Conservation (phyloP, 2,329 filamentous ascomycete species). For the Fusarium nisikadoi region DNA sequence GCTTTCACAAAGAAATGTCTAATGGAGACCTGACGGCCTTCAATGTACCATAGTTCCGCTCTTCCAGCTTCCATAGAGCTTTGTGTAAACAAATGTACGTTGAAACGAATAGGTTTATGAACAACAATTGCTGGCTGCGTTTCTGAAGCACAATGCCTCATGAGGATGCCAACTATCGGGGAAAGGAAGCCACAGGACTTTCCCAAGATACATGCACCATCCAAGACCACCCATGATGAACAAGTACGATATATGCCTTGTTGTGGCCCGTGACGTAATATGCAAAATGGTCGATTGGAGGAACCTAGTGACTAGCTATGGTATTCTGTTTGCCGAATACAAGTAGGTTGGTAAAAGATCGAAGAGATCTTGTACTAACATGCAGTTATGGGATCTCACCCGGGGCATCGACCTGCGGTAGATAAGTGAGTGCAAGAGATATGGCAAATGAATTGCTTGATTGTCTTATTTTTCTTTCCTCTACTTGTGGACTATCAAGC, state of each 20-base stretch:
- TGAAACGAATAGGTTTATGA: constrained; percentile 48
- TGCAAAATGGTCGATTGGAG: not conserved
- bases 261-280: not conserved
- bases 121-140: constrained; percentile 47
- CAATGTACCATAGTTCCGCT: constrained; percentile 56
- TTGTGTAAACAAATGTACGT: constrained; percentile 56
- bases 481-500: constrained; percentile 25
- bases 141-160: constrained; percentile 45
- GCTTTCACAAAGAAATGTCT: constrained; percentile 30
- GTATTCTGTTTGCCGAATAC: not conserved
- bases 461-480: not conserved
- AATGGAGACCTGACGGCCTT: constrained; percentile 47
- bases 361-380: not conserved
- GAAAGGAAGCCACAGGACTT: not conserved
- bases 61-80: constrained; percentile 52
- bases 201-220: not conserved
- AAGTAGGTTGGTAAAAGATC: not conserved
- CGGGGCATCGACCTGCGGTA: not conserved
- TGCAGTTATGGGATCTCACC: not conserved
- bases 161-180: not conserved
- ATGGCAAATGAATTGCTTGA: not conserved
- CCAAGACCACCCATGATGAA: not conserved
- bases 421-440: not conserved
- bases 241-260: not conserved
- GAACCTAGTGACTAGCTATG: not conserved